Conservation (phyloP, 2,329 filamentous ascomycete species). For the Hypoxylon sp. region DNA sequence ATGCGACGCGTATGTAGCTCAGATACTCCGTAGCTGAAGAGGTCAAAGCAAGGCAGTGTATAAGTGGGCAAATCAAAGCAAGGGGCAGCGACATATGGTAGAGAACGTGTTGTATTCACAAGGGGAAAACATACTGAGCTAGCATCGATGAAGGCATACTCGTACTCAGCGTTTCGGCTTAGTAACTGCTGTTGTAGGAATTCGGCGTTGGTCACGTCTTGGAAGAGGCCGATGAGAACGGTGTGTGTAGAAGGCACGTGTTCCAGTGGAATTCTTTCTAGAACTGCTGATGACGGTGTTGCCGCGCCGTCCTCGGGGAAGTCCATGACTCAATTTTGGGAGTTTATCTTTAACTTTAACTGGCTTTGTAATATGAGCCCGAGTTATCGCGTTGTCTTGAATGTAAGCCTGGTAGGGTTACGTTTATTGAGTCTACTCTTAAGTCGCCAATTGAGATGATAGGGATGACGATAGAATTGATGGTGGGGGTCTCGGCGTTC, state of each 20-base stretch:
- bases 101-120: no score
- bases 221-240: conserved; percentile 81
- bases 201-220: conserved; percentile 78
- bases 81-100: no score
- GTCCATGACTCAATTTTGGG: conserved; percentile 13
- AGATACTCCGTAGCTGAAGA: no score
- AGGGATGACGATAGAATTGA: conserved; percentile 15
- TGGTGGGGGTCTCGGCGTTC: conserved; percentile 24
- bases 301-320: conserved; percentile 8
- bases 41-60: neutral
- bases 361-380: neutral
- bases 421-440: neutral
- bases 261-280: conserved; percentile 79
- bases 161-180: conserved; percentile 84
- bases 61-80: neutral
- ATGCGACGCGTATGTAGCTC: no score
- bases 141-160: conserved; percentile 95
- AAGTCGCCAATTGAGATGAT: neutral
- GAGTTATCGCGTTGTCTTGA: neutral
- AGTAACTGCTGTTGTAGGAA: conserved; percentile 87
- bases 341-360: no score
- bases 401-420: neutral
- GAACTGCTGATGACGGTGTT: conserved; percentile 5
- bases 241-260: conserved; percentile 77
- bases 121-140: conserved; percentile 73